Evolutionary conservation across 2,329 filamentous ascomycete species (phyloP).

Genomic region (Rutstroemia sydowiana): DNA sequence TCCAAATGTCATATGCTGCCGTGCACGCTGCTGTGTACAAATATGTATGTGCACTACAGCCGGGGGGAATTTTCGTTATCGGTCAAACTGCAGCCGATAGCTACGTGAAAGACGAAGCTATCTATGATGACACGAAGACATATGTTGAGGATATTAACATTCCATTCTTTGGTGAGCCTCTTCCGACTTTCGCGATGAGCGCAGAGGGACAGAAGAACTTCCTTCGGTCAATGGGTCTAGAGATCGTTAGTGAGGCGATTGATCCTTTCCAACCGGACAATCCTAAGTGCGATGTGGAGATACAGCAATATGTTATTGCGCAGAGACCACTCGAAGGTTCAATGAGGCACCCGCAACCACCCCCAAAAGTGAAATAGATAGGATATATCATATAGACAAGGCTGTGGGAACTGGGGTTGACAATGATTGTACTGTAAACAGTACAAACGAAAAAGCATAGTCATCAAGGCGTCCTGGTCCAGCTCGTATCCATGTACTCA

Average conservation of each 20-base stretch:
- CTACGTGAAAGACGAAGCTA: conserved; percentile 22
- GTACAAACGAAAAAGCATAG: background rate
- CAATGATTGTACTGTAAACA: background rate
- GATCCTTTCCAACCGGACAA: conserved; percentile 21
- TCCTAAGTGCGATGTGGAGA: conserved; percentile 12
- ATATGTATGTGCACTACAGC: conserved; percentile 20
- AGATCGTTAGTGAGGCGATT: conserved; percentile 20
- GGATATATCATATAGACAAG: background rate
- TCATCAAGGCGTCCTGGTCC: too few relatives aligned
- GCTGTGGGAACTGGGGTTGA: background rate
- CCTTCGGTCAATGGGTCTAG: conserved; percentile 20
- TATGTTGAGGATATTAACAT: conserved; percentile 22
- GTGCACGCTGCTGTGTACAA: conserved; percentile 23
- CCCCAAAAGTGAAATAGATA: conserved; percentile 1
- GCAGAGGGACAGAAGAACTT: conserved; percentile 18
- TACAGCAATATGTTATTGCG: conserved; percentile 13
- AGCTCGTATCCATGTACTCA: too few relatives aligned
- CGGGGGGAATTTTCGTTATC: conserved; percentile 24
- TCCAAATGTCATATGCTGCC: conserved; percentile 24
- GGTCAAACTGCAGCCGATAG: conserved; percentile 26
- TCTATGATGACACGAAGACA: conserved; percentile 27
- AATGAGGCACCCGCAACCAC: conserved; percentile 6
- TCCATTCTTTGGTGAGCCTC: conserved; percentile 21
- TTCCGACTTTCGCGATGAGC: conserved; percentile 21
- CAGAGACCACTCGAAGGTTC: conserved; percentile 3